Evolutionary conservation across 345 rosid genomes (phyloP), one percentile per base, ranked within the genome.

Genomic region (Geranium brycei): DNA sequence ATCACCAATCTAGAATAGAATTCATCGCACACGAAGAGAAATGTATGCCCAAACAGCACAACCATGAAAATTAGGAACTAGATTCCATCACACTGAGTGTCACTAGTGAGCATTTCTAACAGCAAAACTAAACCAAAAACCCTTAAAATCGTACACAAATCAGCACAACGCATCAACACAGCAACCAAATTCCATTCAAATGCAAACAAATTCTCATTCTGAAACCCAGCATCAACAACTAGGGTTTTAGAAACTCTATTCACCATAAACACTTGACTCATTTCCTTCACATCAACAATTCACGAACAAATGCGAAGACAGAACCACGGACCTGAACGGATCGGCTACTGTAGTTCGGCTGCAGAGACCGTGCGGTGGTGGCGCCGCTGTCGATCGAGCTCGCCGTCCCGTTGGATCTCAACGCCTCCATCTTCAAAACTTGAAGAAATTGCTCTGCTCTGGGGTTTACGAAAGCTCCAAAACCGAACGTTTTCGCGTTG

Each of bases 311-410:
- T 16, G 59, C 19, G 5, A 51, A 51, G 18, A 63, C 58, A 51
- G 4, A 6, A 17, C 17, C 62, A 40, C 23, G 73, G 62, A 85
- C 90, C 79, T 71, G 82, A 68, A 82, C 85, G 16, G 80, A 79
- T 56, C 69, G 69, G 76, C 78, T 73, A 53, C 58, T 69, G 77
- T 68, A 71, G 72, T 72, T 76, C 16, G 82, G 86, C 5, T 60
- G 83, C 31, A 64, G 70, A 17, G 73, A 73, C 72, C 80, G 64
- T 32, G 57, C 23, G 60, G 61, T n/a, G 65, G 59, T 38, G 66
- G 65, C 68, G 66, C 64, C 51, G 17, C 69, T 63, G 23, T 28
- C 57, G 67, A 77, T 66, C 14, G 72, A 51, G 6, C 66, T 67
- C 66, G 60, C 75, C 76, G 69, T 68, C 63, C 35, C 55, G 71